A percentile compares a stretch with the other conserved stretches of the same genome.
Conservation (phyloP, 768 basidiomycete genomes). For the Pulveroboletus sp. region DNA sequence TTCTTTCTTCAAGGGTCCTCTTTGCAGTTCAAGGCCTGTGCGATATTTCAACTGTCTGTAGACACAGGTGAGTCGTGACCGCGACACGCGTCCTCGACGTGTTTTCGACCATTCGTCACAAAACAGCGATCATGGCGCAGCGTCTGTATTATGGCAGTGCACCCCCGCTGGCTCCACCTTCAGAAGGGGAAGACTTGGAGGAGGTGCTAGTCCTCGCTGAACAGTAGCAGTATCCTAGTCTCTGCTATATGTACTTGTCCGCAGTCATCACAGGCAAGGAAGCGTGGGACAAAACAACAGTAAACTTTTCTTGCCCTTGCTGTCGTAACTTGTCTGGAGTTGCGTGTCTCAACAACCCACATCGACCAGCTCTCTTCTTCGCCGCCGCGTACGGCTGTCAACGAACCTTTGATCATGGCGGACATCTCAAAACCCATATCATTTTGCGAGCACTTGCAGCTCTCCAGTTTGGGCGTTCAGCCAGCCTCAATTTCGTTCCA, state of each 20-base stretch:
- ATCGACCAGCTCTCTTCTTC: slow-evolving; percentile 12
- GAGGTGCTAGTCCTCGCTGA: slow-evolving; percentile 66
- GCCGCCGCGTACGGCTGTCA: slow-evolving; percentile 12
- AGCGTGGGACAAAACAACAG: slow-evolving; percentile 28
- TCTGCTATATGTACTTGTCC: not conserved
- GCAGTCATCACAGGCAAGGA: not conserved
- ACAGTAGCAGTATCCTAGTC: slow-evolving; percentile 35
- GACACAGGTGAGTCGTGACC: slow-evolving; percentile 56
- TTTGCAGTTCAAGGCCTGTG: slow-evolving; percentile 78
- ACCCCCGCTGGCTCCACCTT: slow-evolving; percentile 49
- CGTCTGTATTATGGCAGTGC: slow-evolving; percentile 69
- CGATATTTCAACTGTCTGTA: slow-evolving; percentile 77
- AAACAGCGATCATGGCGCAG: slow-evolving; percentile 65
- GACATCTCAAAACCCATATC: slow-evolving; percentile 65
- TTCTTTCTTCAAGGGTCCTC: slow-evolving; percentile 73
- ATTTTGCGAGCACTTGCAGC: slow-evolving; percentile 88
- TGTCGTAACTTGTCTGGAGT: slow-evolving; percentile 4
- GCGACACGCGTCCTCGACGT: slow-evolving; percentile 1
- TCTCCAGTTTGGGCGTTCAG: slow-evolving; percentile 93
- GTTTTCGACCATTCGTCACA: slow-evolving; percentile 9
- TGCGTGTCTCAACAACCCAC: slow-evolving; percentile 23
- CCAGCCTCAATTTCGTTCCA: slow-evolving; percentile 97
- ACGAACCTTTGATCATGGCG: slow-evolving; percentile 24
- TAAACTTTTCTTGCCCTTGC: slow-evolving; percentile 27
- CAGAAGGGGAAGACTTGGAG: slow-evolving; percentile 61